Base-by-base conservation (phyloP, 176 grass and related monocot genomes). In the Cenchrus purpureus region DNA sequence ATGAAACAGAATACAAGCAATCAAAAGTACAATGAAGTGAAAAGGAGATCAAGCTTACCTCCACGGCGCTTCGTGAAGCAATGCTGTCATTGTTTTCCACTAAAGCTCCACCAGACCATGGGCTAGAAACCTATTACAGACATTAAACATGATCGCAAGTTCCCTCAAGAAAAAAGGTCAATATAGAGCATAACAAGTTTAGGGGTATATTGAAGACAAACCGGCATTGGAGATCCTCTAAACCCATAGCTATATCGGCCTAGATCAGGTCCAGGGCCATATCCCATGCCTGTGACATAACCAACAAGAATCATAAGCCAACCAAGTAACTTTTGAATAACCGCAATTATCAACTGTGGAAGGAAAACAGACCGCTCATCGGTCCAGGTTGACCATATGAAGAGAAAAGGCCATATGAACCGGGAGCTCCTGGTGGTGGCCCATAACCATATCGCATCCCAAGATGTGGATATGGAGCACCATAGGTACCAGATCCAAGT, bases 161-260 rank as follows among this genome's bases (percentile, higher is more conserved):
- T 34, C 31, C 45, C 42, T 12, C 53, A 11, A 72, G 28, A 87
- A 68, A 40, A 70, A 37, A 68, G 11, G 4, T 4, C 13, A 86
- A 57, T 48, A 6, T 46, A 46, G 45, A 40, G 45, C 45, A 57
- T 81, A 43, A 65, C 56, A 84, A 32, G 20, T 17, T 42, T 68
- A 62, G 53, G 42, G 51, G 55, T 45, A 79, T 62, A 77, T 66
- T 58, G 42, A 83, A 90, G 43, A 83, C 89, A 83, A 86, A 95
- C 93, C 80, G 87, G 91, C 85, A 98, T 90, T 46, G 93, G 96
- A 67, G 91, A 98, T 90, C 96, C 93, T 86, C 91, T 85, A 90
- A 90, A 95, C 14, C 89, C 96, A 98, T 92, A 98, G 68, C 87
- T 81, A 81, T 94, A 98, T 86, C 88, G 81, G 20, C 76, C 87